Conservation (phyloP, 139 green algal genomes). For the Tetradesmus obliquus region DNA sequence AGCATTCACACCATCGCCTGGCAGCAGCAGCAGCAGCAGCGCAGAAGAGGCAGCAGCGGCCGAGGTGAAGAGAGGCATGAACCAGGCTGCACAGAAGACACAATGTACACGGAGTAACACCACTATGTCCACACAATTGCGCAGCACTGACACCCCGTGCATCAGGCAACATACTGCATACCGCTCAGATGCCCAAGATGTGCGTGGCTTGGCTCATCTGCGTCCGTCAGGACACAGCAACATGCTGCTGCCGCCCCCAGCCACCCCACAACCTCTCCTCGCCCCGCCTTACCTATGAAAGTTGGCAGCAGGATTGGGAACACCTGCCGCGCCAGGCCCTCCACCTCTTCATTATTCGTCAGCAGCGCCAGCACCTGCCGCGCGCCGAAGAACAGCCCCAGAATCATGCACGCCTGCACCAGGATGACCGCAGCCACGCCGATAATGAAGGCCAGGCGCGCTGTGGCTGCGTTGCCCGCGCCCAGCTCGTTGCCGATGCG, state of each 20-base stretch:
- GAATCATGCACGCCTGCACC: background rate
- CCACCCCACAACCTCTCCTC: no score
- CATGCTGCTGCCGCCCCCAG: background rate
- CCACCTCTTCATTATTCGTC: slow-evolving; percentile 14
- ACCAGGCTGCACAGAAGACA: background rate
- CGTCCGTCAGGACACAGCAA: background rate
- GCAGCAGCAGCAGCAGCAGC: background rate
- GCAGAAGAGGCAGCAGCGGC: background rate
- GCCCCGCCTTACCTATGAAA: background rate
- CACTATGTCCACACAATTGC: background rate
- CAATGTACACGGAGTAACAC: background rate
- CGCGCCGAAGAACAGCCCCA: background rate
- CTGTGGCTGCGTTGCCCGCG: slow-evolving; percentile 30
- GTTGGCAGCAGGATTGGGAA: slow-evolving; percentile 32
- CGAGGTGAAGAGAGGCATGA: no score
- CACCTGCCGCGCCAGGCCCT: background rate
- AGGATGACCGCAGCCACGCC: background rate
- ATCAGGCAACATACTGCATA: no score
- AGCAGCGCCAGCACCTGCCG: background rate
- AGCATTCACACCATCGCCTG: slow-evolving; percentile 21
- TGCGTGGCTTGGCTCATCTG: no score
- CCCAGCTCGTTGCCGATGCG: slow-evolving; percentile 61
- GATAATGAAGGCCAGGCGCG: background rate
- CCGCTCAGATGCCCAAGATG: no score
- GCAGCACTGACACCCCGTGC: no score